Evolutionary conservation across 2,329 filamentous ascomycete species (phyloP), one percentile per base, ranked within the genome.

Genomic region (Colletotrichum horii): DNA sequence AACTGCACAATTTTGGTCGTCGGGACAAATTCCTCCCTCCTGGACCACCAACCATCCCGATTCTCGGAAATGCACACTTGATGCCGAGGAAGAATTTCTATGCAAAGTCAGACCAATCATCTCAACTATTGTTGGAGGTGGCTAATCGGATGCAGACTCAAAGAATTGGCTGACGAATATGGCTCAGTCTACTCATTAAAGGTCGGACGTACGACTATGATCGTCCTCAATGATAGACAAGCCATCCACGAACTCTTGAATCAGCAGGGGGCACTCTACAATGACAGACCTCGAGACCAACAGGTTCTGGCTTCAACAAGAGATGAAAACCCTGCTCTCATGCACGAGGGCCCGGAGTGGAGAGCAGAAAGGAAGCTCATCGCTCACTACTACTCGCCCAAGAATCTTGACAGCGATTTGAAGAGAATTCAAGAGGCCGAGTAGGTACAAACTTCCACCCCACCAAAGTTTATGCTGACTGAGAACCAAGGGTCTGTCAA

Each of bases 321-420:
- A 22, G 30, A 30, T 11, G 69, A 75, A 16, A 75, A 75, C 3
- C 52, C 32, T 5, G 55, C 69, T 22, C 4, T 88, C 6, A 88
- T 89, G 85, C 80, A 87, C 48, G 87, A 89, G 62, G 85, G 86
- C 0, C 80, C 84, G 16, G 81, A 80, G 22, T 90, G 88, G 89
- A 81, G 86, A 8, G 82, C 77, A 5, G 83, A 85, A n/a, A 83
- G 89, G n/a, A 87, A 86, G 73, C 77, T 88, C 4, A 79, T 88
- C 8, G 85, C 89, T 70, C 84, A 87, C 66, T 81, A 84, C 71
- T 84, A 89, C 64, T 88, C 83, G 78, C 88, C 89, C 78, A 82
- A 80, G 15, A 83, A 85, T 75, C 82, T 85, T 19, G 86, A 89
- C 43, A 85, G 84, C 62, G 73, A 85, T 9, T 85, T 90, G 76